Percentiles rank a stretch among this genome's conserved stretches.
phyloP scores from a whole-genome alignment of 441 rosid genomes.

The Adansonia rubrostipa region DNA sequence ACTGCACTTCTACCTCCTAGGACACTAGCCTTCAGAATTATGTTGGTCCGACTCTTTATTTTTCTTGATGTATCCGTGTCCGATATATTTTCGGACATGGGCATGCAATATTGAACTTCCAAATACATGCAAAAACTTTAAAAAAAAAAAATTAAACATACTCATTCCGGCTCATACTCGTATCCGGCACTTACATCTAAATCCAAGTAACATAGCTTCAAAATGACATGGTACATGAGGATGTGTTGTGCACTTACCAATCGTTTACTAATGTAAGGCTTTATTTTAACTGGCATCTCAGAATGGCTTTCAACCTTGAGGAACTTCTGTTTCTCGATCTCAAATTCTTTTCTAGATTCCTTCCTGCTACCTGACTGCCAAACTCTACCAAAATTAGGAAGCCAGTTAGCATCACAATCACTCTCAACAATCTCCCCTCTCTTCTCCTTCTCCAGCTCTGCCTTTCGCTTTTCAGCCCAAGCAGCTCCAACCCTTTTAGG shows the following conservation, averaged over 20 bases:
- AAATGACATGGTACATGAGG: slow-evolving; percentile 17
- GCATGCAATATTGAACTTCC: too few relatives aligned
- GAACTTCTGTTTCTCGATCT: slow-evolving; percentile 65
- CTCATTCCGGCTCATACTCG: too few relatives aligned
- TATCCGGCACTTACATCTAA: too few relatives aligned
- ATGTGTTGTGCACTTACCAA: slow-evolving; percentile 51
- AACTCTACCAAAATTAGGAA: slow-evolving; percentile 95
- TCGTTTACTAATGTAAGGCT: slow-evolving; percentile 81
- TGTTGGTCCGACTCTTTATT: too few relatives aligned
- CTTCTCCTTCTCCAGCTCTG: slow-evolving; percentile 86
- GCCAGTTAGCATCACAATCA: slow-evolving; percentile 71
- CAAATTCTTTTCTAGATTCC: slow-evolving; percentile 88
- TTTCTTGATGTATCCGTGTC: too few relatives aligned
- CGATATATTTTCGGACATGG: too few relatives aligned
- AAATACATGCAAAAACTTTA: too few relatives aligned
- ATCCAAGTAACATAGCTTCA: too few relatives aligned
- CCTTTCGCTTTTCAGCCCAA: slow-evolving; percentile 94
- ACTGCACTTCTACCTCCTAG: neutral
- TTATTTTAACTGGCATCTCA: slow-evolving; percentile 52
- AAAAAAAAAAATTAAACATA: too few relatives aligned
- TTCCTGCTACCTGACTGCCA: slow-evolving; percentile 94
- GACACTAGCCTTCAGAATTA: neutral
- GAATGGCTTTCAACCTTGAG: slow-evolving; percentile 50
- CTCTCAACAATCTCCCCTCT: slow-evolving; percentile 59
- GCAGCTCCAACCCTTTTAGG: slow-evolving; percentile 97